phyloP scores from a whole-genome alignment of 2,329 filamentous ascomycete species.

The Ampelomyces quisqualis region DNA sequence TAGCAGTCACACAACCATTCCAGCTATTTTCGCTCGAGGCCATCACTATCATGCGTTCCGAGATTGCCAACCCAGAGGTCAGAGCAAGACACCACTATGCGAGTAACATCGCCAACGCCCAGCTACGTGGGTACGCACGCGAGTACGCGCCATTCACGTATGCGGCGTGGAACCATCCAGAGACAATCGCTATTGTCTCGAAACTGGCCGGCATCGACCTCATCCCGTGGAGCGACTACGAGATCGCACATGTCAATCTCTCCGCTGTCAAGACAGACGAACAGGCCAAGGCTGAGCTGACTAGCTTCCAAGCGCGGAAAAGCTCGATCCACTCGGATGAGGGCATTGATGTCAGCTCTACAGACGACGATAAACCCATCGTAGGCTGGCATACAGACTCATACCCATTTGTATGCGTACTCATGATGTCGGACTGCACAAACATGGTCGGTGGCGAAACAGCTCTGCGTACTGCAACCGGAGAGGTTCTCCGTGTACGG shows the following conservation, averaged over 20 bases:
- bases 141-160: constrained; percentile 66
- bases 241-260: constrained; percentile 61
- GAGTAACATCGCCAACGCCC: constrained; percentile 60
- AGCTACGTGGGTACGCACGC: constrained; percentile 57
- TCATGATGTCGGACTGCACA: constrained; percentile 64
- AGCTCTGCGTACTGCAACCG: constrained; percentile 56
- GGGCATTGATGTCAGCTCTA: constrained; percentile 46
- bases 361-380: constrained; percentile 55
- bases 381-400: constrained; percentile 66
- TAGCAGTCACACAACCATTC: constrained; percentile 67
- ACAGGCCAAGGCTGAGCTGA: constrained; percentile 48
- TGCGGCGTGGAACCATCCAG: constrained; percentile 60
- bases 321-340: constrained; percentile 44
- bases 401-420: constrained; percentile 69
- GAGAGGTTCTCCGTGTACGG: constrained; percentile 59
- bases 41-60: constrained; percentile 61
- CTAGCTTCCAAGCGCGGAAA: constrained; percentile 43
- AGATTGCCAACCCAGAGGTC: constrained; percentile 61
- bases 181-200: constrained; percentile 56
- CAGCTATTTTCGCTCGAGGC: constrained; percentile 63
- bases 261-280: constrained; percentile 51
- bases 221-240: constrained; percentile 58
- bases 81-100: constrained; percentile 59
- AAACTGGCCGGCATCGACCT: constrained; percentile 60
- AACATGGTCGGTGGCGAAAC: constrained; percentile 67